Evolutionary conservation across 352 stramenopile species (phyloP), one percentile per base, ranked within the genome.

Genomic region (Globisporangium echinulatum): DNA sequence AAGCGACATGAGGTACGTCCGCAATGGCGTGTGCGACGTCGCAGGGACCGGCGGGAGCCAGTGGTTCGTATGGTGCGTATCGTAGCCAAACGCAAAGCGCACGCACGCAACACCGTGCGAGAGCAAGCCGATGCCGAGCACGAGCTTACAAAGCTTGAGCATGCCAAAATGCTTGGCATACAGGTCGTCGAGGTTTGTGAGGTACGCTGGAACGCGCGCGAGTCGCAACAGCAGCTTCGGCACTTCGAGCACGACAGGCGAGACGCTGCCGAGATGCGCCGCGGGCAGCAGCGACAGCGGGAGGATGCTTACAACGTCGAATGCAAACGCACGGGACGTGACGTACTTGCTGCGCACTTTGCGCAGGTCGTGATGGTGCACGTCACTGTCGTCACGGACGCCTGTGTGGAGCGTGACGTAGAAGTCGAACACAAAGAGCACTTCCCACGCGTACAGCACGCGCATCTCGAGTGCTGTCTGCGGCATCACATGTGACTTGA

Each of bases 161-260:
- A 70, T 4, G 11, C 78, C 72, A 40, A 91, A 91, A 15, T 85
- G 69, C 49, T 74, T 82, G 7, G 82, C 77, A 54, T 89, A 87
- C 8, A 89, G 56, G 4, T 78, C 70, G 46, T 91, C 82, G 39
- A 91, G 59, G 52, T 67, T 76, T 1, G 67, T 64, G 5, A 89
- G 59, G 51, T 81, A 84, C 11, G 71, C 74, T 3, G 69, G 67
- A 6, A 89, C 52, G 3, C 71, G 67, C n/a, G 61, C 52, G 15
- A 70, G 71, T 0, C 82, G 70, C 14, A 86, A 37, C n/a, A 86
- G 39, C 17, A 87, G 56, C 47, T 76, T 91, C 68, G 58, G 77
- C 4, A 77, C 49, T 10, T 78, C 62, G 17, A 79, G 58, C 17
- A 71, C 62, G 2, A 67, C 57, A 1, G 37, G 33, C 65, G 53